These are phyloP conservation scores for Oligophagozyma castellii DNA, from an alignment of 1,139 yeast genomes.

Conservation along the genomic window DNA sequence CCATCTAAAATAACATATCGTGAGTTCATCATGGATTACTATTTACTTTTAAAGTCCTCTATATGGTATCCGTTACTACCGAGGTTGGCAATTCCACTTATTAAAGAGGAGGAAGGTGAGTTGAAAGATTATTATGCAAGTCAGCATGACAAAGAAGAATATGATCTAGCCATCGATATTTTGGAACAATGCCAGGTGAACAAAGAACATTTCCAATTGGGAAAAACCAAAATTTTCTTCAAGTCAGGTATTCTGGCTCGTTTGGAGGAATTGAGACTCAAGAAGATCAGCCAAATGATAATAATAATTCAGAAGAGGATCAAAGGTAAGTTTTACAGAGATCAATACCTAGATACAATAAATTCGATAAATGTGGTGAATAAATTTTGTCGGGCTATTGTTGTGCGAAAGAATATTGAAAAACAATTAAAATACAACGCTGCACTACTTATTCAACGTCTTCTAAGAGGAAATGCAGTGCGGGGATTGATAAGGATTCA, in stretches of 20 bases:
- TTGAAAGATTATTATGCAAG: no score
- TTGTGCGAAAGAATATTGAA: slow-evolving; percentile 45
- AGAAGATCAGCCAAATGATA: slow-evolving; percentile 69
- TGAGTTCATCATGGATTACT: slow-evolving; percentile 87
- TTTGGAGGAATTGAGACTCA: slow-evolving; percentile 76
- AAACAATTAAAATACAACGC: slow-evolving; percentile 48
- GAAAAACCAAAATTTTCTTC: slow-evolving; percentile 86
- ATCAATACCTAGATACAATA: slow-evolving; percentile 42
- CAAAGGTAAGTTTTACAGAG: slow-evolving; percentile 53
- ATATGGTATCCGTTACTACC: slow-evolving; percentile 57
- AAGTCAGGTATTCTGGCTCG: slow-evolving; percentile 95
- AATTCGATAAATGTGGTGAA: slow-evolving; percentile 48
- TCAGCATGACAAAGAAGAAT: no score
- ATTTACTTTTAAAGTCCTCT: slow-evolving; percentile 62
- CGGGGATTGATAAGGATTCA: slow-evolving; percentile 36
- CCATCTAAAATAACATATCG: slow-evolving; percentile 95
- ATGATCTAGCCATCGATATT: slow-evolving; percentile 57
- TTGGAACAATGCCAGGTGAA: slow-evolving; percentile 45
- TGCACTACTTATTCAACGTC: slow-evolving; percentile 61
- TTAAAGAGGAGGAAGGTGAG: no score
- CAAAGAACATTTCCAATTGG: slow-evolving; percentile 68
- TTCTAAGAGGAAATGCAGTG: slow-evolving; percentile 39
- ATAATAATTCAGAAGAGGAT: slow-evolving; percentile 79
- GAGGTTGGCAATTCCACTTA: slow-evolving; percentile 32
- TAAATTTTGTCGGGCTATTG: slow-evolving; percentile 46